These are phyloP conservation scores for Talaromyces pinophilus DNA, from an alignment of 2,329 filamentous ascomycete genomes.

Conservation along the genomic window DNA sequence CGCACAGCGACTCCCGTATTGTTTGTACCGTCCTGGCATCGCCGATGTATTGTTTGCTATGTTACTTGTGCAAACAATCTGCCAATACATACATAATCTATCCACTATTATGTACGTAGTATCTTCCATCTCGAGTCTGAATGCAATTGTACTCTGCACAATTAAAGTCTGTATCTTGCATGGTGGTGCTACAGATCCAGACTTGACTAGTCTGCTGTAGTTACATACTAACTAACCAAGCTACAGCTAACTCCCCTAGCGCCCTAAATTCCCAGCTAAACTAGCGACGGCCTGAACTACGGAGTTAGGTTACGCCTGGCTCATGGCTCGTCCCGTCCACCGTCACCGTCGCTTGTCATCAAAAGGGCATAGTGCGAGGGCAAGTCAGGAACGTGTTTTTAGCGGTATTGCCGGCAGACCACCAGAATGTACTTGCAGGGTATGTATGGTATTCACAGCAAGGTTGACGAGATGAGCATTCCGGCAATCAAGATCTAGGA, in stretches of 20 bases:
- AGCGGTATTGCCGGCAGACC: neutral
- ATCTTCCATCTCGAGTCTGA: neutral
- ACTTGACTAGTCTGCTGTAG: neutral
- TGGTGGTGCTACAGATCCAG: constrained; percentile 1
- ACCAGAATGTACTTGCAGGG: neutral
- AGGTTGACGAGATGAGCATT: neutral
- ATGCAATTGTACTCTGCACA: neutral
- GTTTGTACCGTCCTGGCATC: neutral
- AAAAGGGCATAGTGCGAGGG: constrained; percentile 20
- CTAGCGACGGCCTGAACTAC: constrained; percentile 10
- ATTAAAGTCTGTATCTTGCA: neutral
- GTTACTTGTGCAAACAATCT: neutral
- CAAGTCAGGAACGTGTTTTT: constrained; percentile 27
- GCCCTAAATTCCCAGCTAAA: neutral
- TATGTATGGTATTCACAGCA: neutral
- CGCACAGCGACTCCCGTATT: neutral
- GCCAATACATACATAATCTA: neutral
- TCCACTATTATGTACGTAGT: neutral
- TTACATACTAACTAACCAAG: neutral
- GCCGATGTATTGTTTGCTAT: constrained; percentile 2
- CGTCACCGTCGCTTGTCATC: constrained; percentile 2
- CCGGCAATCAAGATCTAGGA: neutral
- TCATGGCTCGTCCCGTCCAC: constrained; percentile 20
- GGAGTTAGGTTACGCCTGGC: constrained; percentile 19
- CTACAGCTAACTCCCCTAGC: constrained; percentile 15